phyloP scores from a whole-genome alignment of 495 filamentous ascomycete species.

The Halenospora varia region DNA sequence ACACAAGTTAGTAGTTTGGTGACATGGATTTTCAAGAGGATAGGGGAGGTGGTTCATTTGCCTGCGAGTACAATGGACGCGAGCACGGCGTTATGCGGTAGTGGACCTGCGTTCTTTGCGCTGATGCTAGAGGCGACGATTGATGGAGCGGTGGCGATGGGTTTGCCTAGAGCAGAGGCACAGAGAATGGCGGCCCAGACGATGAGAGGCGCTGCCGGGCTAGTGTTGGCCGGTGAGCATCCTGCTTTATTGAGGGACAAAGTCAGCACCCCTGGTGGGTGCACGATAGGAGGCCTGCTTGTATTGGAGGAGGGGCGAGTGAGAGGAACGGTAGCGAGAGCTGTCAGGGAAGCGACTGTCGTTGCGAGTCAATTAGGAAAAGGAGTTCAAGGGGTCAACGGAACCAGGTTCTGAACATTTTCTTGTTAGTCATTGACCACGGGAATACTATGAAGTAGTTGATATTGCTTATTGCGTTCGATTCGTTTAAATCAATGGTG shows the following conservation, averaged over 20 bases:
- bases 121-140: conserved; percentile 73
- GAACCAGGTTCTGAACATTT: conserved; percentile 27
- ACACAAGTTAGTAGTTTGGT: conserved; percentile 49
- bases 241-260: conserved; percentile 74
- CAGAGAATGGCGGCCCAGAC: conserved; percentile 79
- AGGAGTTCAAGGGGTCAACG: conserved; percentile 42
- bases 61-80: conserved; percentile 58
- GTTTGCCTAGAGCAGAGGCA: conserved; percentile 70
- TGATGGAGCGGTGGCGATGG: conserved; percentile 80
- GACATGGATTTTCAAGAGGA: conserved; percentile 69
- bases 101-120: conserved; percentile 74
- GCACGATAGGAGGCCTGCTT: conserved; percentile 72
- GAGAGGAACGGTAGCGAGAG: conserved; percentile 62
- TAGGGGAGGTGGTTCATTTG: conserved; percentile 31
- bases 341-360: conserved; percentile 74
- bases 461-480: not conserved
- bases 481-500: not conserved
- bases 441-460: not conserved
- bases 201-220: conserved; percentile 63
- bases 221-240: conserved; percentile 62
- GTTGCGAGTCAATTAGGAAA: conserved; percentile 70
- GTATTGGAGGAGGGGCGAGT: conserved; percentile 75
- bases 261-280: conserved; percentile 75
- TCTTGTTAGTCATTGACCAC: too few relatives aligned
- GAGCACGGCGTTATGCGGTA: conserved; percentile 69